Percentiles rank a stretch among this genome's conserved stretches.
Conservation (phyloP, 2,329 filamentous ascomycete species). For the Ascosphaera acerosa region DNA sequence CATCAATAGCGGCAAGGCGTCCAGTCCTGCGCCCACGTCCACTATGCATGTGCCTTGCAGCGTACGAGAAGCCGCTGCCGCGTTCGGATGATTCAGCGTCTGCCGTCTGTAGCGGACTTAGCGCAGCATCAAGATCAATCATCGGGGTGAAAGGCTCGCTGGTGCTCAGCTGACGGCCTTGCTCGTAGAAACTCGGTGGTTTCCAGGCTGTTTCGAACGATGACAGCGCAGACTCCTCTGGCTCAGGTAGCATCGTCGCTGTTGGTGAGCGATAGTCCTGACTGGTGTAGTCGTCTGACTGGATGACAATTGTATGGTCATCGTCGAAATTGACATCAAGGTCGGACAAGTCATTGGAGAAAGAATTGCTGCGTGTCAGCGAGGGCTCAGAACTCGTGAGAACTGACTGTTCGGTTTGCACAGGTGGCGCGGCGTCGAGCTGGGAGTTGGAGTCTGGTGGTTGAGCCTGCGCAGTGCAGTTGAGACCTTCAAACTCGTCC, state of each 20-base stretch:
- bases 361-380: conserved; percentile 15
- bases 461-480: too few species aligned
- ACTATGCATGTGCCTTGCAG: conserved; percentile 23
- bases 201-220: conserved; percentile 18
- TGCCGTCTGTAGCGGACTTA: conserved; percentile 69
- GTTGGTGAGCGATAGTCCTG: conserved; percentile 21
- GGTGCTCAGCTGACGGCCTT: conserved; percentile 20
- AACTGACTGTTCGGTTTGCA: too few species aligned
- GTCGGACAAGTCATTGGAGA: conserved; percentile 16
- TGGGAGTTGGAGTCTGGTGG: too few species aligned
- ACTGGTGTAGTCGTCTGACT: too few species aligned
- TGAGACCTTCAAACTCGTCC: too few species aligned
- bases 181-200: conserved; percentile 20
- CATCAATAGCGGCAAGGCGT: conserved; percentile 23
- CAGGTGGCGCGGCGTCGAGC: too few species aligned
- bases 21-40: conserved; percentile 22
- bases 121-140: conserved; percentile 80
- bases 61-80: conserved; percentile 16
- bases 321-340: conserved; percentile 24
- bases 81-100: conserved; percentile 15
- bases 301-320: conserved; percentile 23
- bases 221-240: conserved; percentile 5
- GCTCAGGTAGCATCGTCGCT: conserved; percentile 11
- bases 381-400: too few species aligned
- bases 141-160: conserved; percentile 50